Evolutionary conservation across 2,329 filamentous ascomycete species (phyloP), one percentile per base, ranked within the genome.

Genomic region (Claviceps sp.): DNA sequence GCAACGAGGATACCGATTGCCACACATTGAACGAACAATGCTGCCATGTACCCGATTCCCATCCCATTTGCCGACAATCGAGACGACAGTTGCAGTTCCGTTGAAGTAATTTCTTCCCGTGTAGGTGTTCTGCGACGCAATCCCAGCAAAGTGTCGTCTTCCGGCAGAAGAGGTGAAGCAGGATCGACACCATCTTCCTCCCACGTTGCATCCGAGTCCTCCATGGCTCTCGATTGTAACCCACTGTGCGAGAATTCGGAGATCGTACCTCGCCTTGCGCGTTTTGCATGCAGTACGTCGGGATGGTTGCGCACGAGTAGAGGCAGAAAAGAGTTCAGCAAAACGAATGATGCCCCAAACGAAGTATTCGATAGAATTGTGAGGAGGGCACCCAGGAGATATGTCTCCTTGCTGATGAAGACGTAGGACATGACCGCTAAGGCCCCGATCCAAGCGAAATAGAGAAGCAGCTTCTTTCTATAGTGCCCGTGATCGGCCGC

Each of bases 401-500:
- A 97, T 9, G 88, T 72, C 45, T 78, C 76, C 30, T 88, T 84
- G 42, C 79, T 77, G 50, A 96, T 76, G 26, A 85, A 83, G 48
- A 98, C 77, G 70, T 94, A 97, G 4, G 86, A 72, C 87, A 97
- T 96, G 47, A 90, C 94, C 30, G 85, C 78, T 46, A 86, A 68
- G 58, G 89, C 85, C 43, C 93, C 93, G 22, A 84, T 72, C 66
- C 87, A 85, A 34, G 86, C 93, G 66, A 97, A 97, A n/a, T 70
- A 73, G 18, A 97, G 73, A 20, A 98, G 75, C 20, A 98, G 78
- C 51, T 82, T 85, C 74, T 97, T 98, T 54, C 93, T 83, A 71
- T 90, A 93, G 59, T 80, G 85, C 56, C 93, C 93, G 68, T 97
- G 91, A 66, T 98, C 93, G 53, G 93, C 93, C 7, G 91, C 90